phyloP scores from a whole-genome alignment of 2,329 filamentous ascomycete genomes.

The Claviceps capensis region DNA sequence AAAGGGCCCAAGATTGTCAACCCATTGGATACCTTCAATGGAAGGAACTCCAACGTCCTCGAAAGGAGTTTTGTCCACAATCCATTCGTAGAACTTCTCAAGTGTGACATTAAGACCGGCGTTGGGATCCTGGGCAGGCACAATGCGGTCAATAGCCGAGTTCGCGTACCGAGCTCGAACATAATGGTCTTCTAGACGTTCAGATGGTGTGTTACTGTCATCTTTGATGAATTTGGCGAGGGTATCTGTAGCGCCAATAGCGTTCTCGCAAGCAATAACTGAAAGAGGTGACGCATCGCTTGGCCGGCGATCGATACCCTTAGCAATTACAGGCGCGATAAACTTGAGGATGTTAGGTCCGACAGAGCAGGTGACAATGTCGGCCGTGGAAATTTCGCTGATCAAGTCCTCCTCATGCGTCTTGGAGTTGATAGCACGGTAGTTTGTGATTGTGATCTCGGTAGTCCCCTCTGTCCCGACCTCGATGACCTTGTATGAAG shows the following conservation, averaged over 20 bases:
- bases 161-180: conserved; percentile 83
- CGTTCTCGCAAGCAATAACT: conserved; percentile 97
- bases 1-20: conserved; percentile 80
- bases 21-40: conserved; percentile 86
- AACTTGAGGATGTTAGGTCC: conserved; percentile 94
- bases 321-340: conserved; percentile 89
- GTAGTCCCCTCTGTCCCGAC: conserved; percentile 73
- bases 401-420: conserved; percentile 69
- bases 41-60: conserved; percentile 48
- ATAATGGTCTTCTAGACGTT: conserved; percentile 54
- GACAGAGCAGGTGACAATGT: conserved; percentile 91
- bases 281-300: conserved; percentile 53
- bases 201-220: conserved; percentile 54
- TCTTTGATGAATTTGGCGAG: conserved; percentile 71
- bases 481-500: conserved; percentile 84
- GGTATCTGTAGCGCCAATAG: conserved; percentile 84
- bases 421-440: conserved; percentile 93
- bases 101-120: conserved; percentile 83
- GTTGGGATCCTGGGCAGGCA: conserved; percentile 72
- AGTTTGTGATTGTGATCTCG: conserved; percentile 79
- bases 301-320: conserved; percentile 74
- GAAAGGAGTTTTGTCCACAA: conserved; percentile 81
- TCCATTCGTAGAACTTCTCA: conserved; percentile 99
- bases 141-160: conserved; percentile 96
- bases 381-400: conserved; percentile 73